Percentiles rank a stretch among this genome's conserved stretches.
These are phyloP conservation scores for Ceratocystis colombiana DNA, from an alignment of 2,329 filamentous ascomycete species.

Conservation along the genomic window DNA sequence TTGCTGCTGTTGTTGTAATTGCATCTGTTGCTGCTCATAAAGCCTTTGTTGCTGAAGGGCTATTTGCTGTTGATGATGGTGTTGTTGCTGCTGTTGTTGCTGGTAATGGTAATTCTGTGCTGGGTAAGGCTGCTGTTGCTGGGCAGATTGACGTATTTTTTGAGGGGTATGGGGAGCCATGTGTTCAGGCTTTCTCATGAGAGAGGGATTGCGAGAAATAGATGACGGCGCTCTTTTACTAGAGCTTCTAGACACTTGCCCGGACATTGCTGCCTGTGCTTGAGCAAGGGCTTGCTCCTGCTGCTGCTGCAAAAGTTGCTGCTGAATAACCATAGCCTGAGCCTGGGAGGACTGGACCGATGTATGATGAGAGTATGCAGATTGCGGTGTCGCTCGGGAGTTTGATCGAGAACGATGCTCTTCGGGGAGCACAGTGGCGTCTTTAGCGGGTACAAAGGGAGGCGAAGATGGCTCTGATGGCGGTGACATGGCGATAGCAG, in stretches of 20 bases:
- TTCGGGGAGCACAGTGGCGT: constrained; percentile 52
- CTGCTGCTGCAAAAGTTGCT: constrained; percentile 57
- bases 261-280: constrained; percentile 65
- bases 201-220: constrained; percentile 38
- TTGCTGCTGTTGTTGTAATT: constrained; percentile 33
- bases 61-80: constrained; percentile 26
- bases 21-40: constrained; percentile 31
- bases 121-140: constrained; percentile 21
- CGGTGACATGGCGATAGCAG: constrained; percentile 52
- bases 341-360: constrained; percentile 30
- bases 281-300: constrained; percentile 75
- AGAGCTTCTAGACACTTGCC: constrained; percentile 59
- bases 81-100: constrained; percentile 22
- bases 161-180: constrained; percentile 10
- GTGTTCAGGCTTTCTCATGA: constrained; percentile 32
- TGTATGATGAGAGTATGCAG: constrained; percentile 36
- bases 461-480: constrained; percentile 46
- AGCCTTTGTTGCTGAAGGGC: constrained; percentile 25
- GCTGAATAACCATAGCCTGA: constrained; percentile 44
- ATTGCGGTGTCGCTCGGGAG: constrained; percentile 47
- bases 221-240: constrained; percentile 56
- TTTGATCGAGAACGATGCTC: constrained; percentile 60
- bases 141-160: constrained; percentile 18
- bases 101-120: constrained; percentile 24
- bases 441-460: constrained; percentile 42